Evolutionary conservation across 2,329 filamentous ascomycete species (phyloP).

Genomic region (Alternaria gansuensis): DNA sequence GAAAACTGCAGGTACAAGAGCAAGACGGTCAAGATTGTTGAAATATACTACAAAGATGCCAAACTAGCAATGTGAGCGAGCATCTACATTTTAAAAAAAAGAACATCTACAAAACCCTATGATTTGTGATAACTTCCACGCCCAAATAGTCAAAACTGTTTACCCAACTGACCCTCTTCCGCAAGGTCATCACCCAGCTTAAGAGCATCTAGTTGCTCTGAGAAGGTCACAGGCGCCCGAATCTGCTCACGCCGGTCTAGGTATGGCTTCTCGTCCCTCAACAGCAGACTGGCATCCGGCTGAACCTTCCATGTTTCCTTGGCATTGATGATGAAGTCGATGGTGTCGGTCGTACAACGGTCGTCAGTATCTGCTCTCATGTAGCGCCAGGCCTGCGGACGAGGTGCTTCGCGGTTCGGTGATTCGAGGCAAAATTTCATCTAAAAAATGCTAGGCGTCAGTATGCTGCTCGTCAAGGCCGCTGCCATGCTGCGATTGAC

Average conservation of each 20-base stretch:
- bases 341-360: constrained; percentile 1
- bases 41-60: neutral
- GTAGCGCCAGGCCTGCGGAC: constrained; percentile 30
- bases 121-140: neutral
- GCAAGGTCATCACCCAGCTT: constrained; percentile 14
- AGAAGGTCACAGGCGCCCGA: neutral
- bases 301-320: constrained; percentile 10
- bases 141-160: neutral
- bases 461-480: neutral
- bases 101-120: neutral
- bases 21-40: neutral
- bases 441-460: constrained; percentile 5
- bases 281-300: neutral
- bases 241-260: neutral
- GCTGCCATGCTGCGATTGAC: neutral
- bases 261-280: constrained; percentile 3
- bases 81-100: neutral
- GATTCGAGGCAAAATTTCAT: constrained; percentile 33
- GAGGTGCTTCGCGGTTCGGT: constrained; percentile 28
- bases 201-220: neutral
- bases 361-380: constrained; percentile 5
- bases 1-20: neutral
- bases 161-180: constrained; percentile 6
- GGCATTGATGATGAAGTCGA: neutral
- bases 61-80: neutral